phyloP scores from a whole-genome alignment of 2,329 filamentous ascomycete species.

The Dendrostoma leiphaemia region DNA sequence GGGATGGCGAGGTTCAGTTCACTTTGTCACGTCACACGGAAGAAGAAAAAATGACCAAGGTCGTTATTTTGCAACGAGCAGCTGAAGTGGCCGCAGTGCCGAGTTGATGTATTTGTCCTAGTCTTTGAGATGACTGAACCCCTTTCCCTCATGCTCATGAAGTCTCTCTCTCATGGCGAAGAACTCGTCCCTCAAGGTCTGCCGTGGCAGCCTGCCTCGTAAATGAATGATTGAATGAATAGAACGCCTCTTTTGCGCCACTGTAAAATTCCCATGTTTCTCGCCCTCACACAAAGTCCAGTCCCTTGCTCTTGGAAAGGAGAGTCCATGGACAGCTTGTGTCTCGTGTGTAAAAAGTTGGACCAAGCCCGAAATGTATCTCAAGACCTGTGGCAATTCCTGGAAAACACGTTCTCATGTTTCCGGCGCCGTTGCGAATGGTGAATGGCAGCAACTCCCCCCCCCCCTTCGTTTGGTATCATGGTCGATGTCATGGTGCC shows the following conservation, averaged over 20 bases:
- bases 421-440: constrained; percentile 10
- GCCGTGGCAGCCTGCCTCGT: neutral
- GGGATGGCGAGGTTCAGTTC: neutral
- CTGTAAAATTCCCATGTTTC: neutral
- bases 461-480: constrained; percentile 11
- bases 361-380: neutral
- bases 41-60: too few species aligned
- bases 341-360: neutral
- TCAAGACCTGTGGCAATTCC: constrained; percentile 5
- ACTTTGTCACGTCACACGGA: neutral
- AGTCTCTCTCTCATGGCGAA: neutral
- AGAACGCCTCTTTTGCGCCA: constrained; percentile 16
- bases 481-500: constrained; percentile 7
- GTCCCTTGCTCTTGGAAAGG: too few species aligned
- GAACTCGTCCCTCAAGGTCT: neutral
- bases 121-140: neutral
- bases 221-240: constrained; percentile 6
- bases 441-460: constrained; percentile 5
- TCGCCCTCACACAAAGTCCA: too few species aligned
- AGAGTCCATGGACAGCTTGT: neutral
- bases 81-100: neutral
- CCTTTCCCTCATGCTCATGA: neutral
- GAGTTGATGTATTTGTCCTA: neutral
- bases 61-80: too few species aligned
- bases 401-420: constrained; percentile 2